Base-by-base conservation (phyloP, 2,329 filamentous ascomycete genomes). In the Zasmidium cellare region DNA sequence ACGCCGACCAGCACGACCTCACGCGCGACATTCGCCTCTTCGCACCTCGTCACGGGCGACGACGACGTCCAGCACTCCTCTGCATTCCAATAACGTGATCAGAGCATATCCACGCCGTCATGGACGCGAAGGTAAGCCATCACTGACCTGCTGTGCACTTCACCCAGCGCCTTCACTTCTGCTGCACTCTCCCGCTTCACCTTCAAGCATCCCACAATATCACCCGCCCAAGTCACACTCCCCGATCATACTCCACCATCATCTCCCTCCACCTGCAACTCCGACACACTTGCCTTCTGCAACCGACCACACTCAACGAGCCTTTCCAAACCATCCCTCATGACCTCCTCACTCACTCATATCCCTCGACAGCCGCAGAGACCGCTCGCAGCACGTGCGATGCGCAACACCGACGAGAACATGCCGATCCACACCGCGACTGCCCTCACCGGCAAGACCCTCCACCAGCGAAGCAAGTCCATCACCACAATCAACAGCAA, bases 401-500 rank as follows among this genome's bases (percentile, higher is more conserved):
- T 86, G 72, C 83, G 84, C 73, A 78, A 82, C 68, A 81, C 82
- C 71, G 88, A 91, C 77, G 91, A 96, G 76, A 94, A 94, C 74
- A 76, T 80, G 58, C 65, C 66, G 18, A 66, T 73, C 53, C 64
- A 70, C 47, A 70, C 70, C 51, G 77, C 80, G 54, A 73, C 78
- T 54, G 75, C 73, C 46, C 70, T 72, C 53, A 63, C 79, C 59
- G 83, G 83, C 65, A 86, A 86, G 72, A 78, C 83, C 53, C 78
- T 92, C 61, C 90, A 96, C 67, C 87, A 91, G 68, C 88, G 89
- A 62, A 88, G 91, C 77, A 96, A 96, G 76, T 96, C 92, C 9
- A 65, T 63, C 19, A 60, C 61, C 18, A 58, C 58, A 44, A 56
- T 65, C 50, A 58, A 55, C 49, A 58, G 59, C 49, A 65, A 65